Evolutionary conservation across 257 asterid genomes (phyloP).

Genomic region (Agastache rugosa): DNA sequence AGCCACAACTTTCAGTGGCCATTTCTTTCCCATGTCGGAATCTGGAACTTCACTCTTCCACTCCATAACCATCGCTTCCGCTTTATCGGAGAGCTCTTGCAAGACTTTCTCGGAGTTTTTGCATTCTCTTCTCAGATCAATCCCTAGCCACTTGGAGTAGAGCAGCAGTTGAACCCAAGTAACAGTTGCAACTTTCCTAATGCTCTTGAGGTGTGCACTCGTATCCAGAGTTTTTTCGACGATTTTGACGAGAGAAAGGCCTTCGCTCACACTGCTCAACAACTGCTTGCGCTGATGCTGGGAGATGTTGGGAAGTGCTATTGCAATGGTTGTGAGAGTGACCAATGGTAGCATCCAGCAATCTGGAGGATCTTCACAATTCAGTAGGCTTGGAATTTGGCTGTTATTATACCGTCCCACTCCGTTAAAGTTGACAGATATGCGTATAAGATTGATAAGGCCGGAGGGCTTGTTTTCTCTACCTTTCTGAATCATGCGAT

Average conservation of each 20-base stretch:
- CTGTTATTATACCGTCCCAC: constrained; percentile 25
- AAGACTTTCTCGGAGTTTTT: neutral
- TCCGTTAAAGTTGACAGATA: constrained; percentile 18
- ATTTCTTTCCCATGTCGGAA: too few relatives aligned
- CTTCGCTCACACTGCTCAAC: constrained; percentile 41
- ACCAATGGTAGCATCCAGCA: constrained; percentile 44
- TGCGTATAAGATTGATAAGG: constrained; percentile 24
- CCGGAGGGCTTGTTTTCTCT: constrained; percentile 22
- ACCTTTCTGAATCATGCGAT: constrained; percentile 31
- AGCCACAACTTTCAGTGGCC: too few relatives aligned
- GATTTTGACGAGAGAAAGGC: constrained; percentile 26
- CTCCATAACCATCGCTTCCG: constrained; percentile 5
- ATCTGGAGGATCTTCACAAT: constrained; percentile 34
- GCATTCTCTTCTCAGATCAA: constrained; percentile 11
- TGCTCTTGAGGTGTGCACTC: too few relatives aligned
- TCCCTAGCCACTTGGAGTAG: constrained; percentile 34
- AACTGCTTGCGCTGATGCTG: neutral
- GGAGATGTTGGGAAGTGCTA: neutral
- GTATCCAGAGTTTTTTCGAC: constrained; percentile 31
- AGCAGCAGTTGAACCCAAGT: constrained; percentile 36
- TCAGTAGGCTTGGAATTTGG: constrained; percentile 19
- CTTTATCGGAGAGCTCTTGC: neutral
- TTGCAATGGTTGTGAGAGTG: constrained; percentile 41
- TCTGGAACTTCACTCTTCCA: neutral
- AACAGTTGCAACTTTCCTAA: constrained; percentile 32